phyloP scores from a whole-genome alignment of 169 alveolate species.

The Miamiensis avidus region DNA sequence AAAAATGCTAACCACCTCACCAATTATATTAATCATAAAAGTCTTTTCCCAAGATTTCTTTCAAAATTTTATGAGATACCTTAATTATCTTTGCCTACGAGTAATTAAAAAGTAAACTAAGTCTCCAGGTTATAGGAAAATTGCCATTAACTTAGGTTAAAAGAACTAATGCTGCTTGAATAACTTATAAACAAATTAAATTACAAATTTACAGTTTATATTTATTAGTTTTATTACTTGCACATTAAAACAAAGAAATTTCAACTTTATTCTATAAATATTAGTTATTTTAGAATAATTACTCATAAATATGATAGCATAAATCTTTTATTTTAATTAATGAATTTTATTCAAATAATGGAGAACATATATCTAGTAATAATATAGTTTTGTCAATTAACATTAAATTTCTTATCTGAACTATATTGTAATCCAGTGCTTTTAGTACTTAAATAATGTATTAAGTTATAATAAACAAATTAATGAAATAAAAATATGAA shows the following conservation, averaged over 20 bases:
- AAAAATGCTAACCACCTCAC: too few relatives aligned
- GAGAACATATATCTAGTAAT: background rate
- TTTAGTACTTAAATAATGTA: background rate
- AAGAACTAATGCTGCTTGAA: background rate
- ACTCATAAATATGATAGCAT: background rate
- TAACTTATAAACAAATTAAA: background rate
- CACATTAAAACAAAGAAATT: background rate
- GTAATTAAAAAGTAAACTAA: background rate
- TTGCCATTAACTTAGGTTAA: background rate
- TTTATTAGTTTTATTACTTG: background rate
- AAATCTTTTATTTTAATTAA: too few relatives aligned
- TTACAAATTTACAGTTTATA: background rate
- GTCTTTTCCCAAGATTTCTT: background rate
- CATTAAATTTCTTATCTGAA: background rate
- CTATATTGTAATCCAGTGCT: background rate
- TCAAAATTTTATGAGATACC: background rate
- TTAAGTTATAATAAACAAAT: too few relatives aligned
- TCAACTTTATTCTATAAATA: too few relatives aligned
- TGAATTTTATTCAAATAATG: background rate
- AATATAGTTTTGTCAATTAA: background rate
- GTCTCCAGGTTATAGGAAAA: background rate
- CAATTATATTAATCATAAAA: too few relatives aligned
- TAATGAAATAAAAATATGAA: too few relatives aligned
- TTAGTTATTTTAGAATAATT: too few relatives aligned
- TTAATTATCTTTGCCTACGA: background rate